Base-by-base conservation (phyloP, 1,284 basidiomycete genomes). In the Mycosarcoma maydis region DNA sequence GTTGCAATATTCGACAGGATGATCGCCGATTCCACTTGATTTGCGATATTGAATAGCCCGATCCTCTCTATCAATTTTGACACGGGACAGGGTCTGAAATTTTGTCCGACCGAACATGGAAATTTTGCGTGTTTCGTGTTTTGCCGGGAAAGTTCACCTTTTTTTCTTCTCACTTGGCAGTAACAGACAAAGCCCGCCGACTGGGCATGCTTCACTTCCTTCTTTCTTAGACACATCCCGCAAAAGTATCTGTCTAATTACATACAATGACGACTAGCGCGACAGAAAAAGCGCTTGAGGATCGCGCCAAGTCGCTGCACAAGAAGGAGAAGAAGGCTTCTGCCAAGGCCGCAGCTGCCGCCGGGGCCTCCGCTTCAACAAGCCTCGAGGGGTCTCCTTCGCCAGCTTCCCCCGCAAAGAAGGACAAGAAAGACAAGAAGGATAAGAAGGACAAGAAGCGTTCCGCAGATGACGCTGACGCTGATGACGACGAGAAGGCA, bases 311-410 rank as follows among this genome's bases (percentile, higher is more conserved):
- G 53, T 56, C 59, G 38, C 40, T 58, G 7, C 55, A 78, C 54
- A 78, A 75, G 30, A 81, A 82, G 70, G 71, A 72, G 62, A 82
- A 83, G 75, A 80, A 80, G 70, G 69, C 53, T 3, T 48, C 50
- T 34, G 51, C 64, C 42, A 55, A 55, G 27, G 58, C 58, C 24
- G 57, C 48, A 29, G 74, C 60, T 23, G 52, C 67, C 6, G 49
- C 48, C 27, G 49, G 60, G 27, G 75, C 61, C 37, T 48, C 67
- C 57, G 43, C 42, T 11, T 22, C 39, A 11, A 26, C 45, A 26
- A 46, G 39, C 48, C 45, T 29, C 40, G 48, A 52, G 19, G 66
- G 59, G 16, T 55, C 62, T 9, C 55, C 61, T 19, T 53, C 61
- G 4, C 61, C 61, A n/a, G 50, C 54, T 3, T 65, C 61, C 2